Conservation (phyloP, 73 alveolate genomes). For the Tetrahymena borealis region DNA sequence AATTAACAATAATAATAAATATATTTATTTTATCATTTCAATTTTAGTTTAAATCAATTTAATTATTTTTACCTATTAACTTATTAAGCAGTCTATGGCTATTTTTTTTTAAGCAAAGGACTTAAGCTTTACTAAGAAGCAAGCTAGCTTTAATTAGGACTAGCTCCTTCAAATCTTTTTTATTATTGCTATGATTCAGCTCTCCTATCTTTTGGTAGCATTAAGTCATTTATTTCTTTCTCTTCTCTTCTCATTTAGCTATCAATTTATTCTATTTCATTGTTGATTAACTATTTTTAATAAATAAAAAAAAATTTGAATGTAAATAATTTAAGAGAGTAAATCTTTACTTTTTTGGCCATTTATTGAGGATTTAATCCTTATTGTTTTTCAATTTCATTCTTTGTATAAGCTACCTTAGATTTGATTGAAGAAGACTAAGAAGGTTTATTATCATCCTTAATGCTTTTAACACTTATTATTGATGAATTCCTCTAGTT, state of each 20-base stretch:
- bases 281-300: neutral
- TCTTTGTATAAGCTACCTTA: neutral
- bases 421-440: neutral
- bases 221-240: neutral
- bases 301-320: neutral
- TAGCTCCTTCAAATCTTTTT: no score
- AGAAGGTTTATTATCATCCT: neutral
- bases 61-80: no score
- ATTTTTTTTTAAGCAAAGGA: no score
- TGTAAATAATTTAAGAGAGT: neutral
- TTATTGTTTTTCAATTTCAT: neutral
- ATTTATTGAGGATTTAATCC: neutral
- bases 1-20: neutral
- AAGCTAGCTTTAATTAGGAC: no score
- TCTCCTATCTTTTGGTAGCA: neutral
- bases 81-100: no score
- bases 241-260: neutral
- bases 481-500: neutral
- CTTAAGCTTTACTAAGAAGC: no score
- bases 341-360: neutral
- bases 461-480: neutral
- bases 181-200: no score
- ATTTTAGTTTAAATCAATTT: no score
- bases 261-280: neutral
- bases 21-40: no score